Conservation (phyloP, 352 stramenopile genomes). For the Peronospora farinosa region DNA sequence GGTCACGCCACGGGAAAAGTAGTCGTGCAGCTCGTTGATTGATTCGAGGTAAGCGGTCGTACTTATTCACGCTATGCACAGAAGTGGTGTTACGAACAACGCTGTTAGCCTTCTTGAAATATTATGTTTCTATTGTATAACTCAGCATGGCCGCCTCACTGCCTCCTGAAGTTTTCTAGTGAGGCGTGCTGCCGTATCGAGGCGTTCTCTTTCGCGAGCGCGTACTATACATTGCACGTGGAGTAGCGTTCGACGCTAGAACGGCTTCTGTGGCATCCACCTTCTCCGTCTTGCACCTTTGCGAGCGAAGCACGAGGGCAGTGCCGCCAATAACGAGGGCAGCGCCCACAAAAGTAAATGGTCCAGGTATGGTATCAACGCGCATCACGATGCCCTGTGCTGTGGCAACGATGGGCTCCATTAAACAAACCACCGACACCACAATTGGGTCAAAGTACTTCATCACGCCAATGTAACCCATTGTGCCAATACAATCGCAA, state of each 20-base stretch:
- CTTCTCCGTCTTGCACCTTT: constrained; percentile 72
- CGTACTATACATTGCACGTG: constrained; percentile 54
- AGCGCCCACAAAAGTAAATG: constrained; percentile 64
- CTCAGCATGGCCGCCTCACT: neutral
- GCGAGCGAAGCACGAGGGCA: constrained; percentile 65
- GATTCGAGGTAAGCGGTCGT: constrained; percentile 7
- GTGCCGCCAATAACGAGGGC: constrained; percentile 75
- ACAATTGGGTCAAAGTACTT: constrained; percentile 92
- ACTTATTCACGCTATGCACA: neutral
- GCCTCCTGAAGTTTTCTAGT: constrained; percentile 6
- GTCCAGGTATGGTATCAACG: constrained; percentile 67
- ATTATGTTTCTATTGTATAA: constrained; percentile 13
- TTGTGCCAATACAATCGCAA: constrained; percentile 84
- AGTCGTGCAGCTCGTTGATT: constrained; percentile 48
- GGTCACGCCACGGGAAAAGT: constrained; percentile 61
- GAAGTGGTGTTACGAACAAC: neutral
- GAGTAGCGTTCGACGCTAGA: constrained; percentile 47
- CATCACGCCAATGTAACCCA: constrained; percentile 88
- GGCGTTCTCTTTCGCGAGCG: constrained; percentile 43
- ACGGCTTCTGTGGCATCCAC: constrained; percentile 76
- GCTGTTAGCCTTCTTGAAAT: constrained; percentile 2
- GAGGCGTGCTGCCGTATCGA: constrained; percentile 42
- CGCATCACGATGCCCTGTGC: constrained; percentile 66
- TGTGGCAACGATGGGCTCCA: constrained; percentile 84
- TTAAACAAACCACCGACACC: constrained; percentile 78